Evolutionary conservation across 352 stramenopile genomes (phyloP), one percentile per base, ranked within the genome.

Genomic region (Plasmopara muralis): DNA sequence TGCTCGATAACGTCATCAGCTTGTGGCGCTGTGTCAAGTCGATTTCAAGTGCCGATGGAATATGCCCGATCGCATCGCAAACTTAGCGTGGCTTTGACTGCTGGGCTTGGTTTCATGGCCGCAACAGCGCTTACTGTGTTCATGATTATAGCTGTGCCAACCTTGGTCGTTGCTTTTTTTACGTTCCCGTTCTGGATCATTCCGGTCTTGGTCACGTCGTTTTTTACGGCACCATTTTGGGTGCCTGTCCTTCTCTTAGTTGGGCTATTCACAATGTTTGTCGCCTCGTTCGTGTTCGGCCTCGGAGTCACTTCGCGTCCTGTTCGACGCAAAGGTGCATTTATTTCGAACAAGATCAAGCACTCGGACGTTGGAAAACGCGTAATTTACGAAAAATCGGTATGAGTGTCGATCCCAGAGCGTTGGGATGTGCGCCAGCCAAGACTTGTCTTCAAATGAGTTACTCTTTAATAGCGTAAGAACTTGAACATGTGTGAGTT

Each of bases 121-220:
- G 78, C 78, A 30, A 75, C 77, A 35, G 60, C 60, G 9, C 60
- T 77, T 25, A 72, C 68, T 20, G 50, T 85, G 38, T 89, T 92
- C 51, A 50, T 89, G 49, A 51, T 72, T n/a, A 55, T 92, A 40
- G 82, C 82, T 4, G 67, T 92, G 33, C 82, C 82, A 6, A 87
- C 77, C 29, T 74, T 74, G 29, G 52, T 81, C 15, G 58, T 92
- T 42, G 78, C 78, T 6, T 70, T 76, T 25, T 85, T 92, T 60
- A 92, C 82, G 65, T 77, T 89, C 53, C 82, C 82, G 49, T 75
- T 92, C 58, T 92, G 82, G 82, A 89, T 92, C 67, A 61, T 92
- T 16, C 82, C 82, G 57, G 83, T 92, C 65, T 41, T 89, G 50
- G 57, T 69, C 28, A 82, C 75, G 15, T 66, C 71, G 34, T 89